A percentile compares a stretch with the other conserved stretches of the same genome.
These are phyloP conservation scores for Boletus rubropictus DNA, from an alignment of 768 basidiomycete species.

Conservation along the genomic window DNA sequence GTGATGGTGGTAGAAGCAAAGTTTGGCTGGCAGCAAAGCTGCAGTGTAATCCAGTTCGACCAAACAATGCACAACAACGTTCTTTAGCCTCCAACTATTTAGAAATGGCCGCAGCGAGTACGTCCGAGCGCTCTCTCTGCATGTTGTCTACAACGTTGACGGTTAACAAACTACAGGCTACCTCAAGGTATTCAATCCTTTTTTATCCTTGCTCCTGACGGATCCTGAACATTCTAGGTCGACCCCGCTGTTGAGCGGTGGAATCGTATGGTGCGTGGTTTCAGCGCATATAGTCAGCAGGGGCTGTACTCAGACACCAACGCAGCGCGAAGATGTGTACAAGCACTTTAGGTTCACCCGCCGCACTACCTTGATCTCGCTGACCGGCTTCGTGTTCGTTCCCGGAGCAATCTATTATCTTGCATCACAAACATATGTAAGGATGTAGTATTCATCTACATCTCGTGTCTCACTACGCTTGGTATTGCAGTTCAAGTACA, in stretches of 20 bases:
- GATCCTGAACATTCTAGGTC: constrained; percentile 15
- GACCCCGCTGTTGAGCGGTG: constrained; percentile 63
- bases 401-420: constrained; percentile 52
- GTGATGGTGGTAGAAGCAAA: constrained; percentile 23
- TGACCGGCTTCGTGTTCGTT: constrained; percentile 59
- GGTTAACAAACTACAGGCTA: constrained; percentile 38
- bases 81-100: constrained; percentile 23
- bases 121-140: constrained; percentile 14
- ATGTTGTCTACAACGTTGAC: constrained; percentile 7
- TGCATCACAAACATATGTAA: constrained; percentile 33
- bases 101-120: constrained; percentile 66
- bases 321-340: constrained; percentile 80
- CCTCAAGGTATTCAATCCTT: constrained; percentile 42
- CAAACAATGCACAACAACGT: constrained; percentile 31
- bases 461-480: constrained; percentile 5
- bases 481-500: constrained; percentile 42
- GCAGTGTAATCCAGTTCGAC: constrained; percentile 5
- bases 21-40: constrained; percentile 1
- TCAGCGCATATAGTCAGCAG: background rate
- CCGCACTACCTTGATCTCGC: constrained; percentile 51
- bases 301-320: background rate
- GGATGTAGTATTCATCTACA: constrained; percentile 24
- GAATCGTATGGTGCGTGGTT: constrained; percentile 48
- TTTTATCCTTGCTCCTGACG: background rate
- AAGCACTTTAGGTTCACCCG: constrained; percentile 77